Evolutionary conservation across 345 rosid genomes (phyloP).

Genomic region (Pistacia integerrima): DNA sequence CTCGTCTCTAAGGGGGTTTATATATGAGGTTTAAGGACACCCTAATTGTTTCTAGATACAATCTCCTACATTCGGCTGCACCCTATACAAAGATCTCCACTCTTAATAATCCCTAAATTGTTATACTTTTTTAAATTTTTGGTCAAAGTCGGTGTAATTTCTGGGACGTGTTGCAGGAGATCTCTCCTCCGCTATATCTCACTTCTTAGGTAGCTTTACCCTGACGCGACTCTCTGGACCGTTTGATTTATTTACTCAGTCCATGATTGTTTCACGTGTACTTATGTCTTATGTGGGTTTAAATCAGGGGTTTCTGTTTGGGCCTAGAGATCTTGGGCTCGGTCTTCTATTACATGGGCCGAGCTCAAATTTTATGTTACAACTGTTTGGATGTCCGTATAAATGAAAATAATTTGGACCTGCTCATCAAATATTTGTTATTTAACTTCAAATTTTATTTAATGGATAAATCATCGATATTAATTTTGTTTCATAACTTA

Average conservation of each 20-base stretch:
- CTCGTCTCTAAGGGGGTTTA: background rate
- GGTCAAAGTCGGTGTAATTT: background rate
- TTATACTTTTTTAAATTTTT: no score
- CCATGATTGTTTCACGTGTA: background rate
- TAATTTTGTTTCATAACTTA: no score
- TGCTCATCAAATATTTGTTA: no score
- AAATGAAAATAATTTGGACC: no score
- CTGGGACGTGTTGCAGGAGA: background rate
- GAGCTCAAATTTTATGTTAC: background rate
- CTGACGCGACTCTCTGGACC: constrained; percentile 26
- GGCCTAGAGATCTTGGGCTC: no score
- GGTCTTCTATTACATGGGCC: no score
- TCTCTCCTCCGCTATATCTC: background rate
- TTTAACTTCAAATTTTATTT: no score
- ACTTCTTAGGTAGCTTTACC: background rate
- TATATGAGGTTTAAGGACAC: constrained; percentile 20
- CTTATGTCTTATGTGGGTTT: no score
- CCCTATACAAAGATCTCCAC: background rate
- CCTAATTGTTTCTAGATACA: background rate
- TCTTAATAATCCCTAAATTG: no score
- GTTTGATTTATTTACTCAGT: constrained; percentile 10
- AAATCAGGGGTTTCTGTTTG: no score
- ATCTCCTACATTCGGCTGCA: background rate
- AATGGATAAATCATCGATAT: no score
- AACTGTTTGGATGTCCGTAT: no score